Percentiles rank a stretch among this genome's conserved stretches.
phyloP scores from a whole-genome alignment of 2,329 filamentous ascomycete species.

The Myriosclerotinia duriaeana region DNA sequence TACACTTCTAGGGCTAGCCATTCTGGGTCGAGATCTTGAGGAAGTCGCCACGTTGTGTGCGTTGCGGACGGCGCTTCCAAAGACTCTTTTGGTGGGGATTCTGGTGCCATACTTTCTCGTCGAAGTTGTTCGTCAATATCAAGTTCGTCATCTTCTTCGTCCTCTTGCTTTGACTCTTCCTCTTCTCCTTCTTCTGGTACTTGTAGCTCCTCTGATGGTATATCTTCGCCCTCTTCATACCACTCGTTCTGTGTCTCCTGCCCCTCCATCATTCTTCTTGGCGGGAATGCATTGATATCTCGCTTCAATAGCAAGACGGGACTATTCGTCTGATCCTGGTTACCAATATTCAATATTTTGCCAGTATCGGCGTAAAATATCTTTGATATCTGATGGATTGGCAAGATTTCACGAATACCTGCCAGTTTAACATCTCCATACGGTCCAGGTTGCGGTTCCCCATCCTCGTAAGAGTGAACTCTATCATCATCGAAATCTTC shows the following conservation, averaged over 20 bases:
- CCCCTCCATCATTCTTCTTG: slow-evolving; percentile 62
- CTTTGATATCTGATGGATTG: slow-evolving; percentile 71
- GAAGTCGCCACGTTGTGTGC: slow-evolving; percentile 50
- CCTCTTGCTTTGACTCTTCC: slow-evolving; percentile 35
- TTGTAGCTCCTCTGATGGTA: slow-evolving; percentile 22
- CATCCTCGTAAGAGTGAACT: slow-evolving; percentile 65
- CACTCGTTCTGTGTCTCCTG: slow-evolving; percentile 32
- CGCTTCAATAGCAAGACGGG: slow-evolving; percentile 68
- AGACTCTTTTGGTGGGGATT: slow-evolving; percentile 22
- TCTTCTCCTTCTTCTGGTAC: slow-evolving; percentile 34
- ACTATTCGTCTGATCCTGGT: slow-evolving; percentile 63
- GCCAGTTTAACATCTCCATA: slow-evolving; percentile 62
- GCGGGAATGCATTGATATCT: slow-evolving; percentile 64
- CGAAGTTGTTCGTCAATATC: slow-evolving; percentile 39
- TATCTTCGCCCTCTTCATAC: slow-evolving; percentile 29
- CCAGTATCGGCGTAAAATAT: slow-evolving; percentile 77
- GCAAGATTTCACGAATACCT: slow-evolving; percentile 65
- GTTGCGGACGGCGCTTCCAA: slow-evolving; percentile 17
- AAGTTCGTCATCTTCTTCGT: slow-evolving; percentile 40
- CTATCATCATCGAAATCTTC: slow-evolving; percentile 71
- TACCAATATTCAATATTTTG: slow-evolving; percentile 70
- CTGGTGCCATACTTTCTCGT: slow-evolving; percentile 36
- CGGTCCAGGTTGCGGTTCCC: slow-evolving; percentile 50
- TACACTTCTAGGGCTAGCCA: slow-evolving; percentile 76
- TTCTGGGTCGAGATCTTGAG: slow-evolving; percentile 67